Percentiles rank a stretch among this genome's conserved stretches.
phyloP scores from a whole-genome alignment of 805 yeast genomes.

The Candida chauliodis region DNA sequence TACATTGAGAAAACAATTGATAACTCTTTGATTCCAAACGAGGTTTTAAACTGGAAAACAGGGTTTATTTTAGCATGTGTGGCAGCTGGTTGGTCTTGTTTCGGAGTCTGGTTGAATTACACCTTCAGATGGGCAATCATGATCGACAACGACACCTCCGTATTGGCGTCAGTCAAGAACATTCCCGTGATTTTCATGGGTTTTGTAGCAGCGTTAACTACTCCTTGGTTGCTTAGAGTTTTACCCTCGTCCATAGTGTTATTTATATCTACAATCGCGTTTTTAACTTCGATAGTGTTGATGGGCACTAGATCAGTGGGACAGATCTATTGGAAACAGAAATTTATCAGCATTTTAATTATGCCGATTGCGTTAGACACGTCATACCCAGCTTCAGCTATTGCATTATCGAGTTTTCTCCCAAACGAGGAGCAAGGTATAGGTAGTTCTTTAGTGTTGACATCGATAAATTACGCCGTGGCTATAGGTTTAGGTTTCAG shows the following conservation, averaged over 20 bases:
- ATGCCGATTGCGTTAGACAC: constrained; percentile 74
- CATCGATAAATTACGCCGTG: constrained; percentile 66
- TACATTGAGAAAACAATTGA: constrained; percentile 44
- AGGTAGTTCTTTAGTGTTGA: constrained; percentile 71
- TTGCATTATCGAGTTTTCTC: constrained; percentile 53
- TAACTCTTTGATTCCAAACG: constrained; percentile 54
- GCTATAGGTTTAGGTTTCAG: constrained; percentile 34
- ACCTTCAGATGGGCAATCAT: constrained; percentile 51
- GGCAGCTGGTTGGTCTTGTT: constrained; percentile 71
- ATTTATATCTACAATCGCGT: constrained; percentile 49
- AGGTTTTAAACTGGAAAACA: constrained; percentile 42
- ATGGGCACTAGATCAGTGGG: constrained; percentile 53
- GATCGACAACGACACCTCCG: constrained; percentile 38
- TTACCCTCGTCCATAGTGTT: constrained; percentile 50
- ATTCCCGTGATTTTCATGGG: constrained; percentile 45
- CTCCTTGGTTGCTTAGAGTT: constrained; percentile 43
- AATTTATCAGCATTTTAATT: constrained; percentile 52
- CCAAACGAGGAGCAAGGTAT: constrained; percentile 70
- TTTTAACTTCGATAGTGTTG: constrained; percentile 48
- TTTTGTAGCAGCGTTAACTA: constrained; percentile 45
- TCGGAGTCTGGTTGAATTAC: constrained; percentile 68
- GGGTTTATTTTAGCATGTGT: constrained; percentile 49
- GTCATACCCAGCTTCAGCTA: constrained; percentile 72
- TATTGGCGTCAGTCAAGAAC: constrained; percentile 25
- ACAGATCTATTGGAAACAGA: constrained; percentile 59